Conservation (phyloP, 495 filamentous ascomycete species). For the Penicillium canariense region DNA sequence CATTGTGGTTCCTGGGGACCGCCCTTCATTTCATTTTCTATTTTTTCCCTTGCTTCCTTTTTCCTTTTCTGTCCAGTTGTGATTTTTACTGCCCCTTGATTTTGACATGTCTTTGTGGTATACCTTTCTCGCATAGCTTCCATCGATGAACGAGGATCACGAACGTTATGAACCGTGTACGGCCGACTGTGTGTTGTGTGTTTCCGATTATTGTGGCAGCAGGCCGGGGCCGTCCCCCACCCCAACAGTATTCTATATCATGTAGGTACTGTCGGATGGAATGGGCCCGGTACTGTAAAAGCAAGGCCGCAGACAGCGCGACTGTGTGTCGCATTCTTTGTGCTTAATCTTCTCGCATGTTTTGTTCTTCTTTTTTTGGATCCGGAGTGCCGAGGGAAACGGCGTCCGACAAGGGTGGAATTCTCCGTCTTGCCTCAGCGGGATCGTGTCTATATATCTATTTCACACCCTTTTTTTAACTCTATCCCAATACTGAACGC, state of each 20-base stretch:
- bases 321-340: conserved; percentile 16
- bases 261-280: conserved; percentile 6
- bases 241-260: too few species aligned
- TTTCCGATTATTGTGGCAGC: conserved; percentile 15
- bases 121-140: conserved; percentile 45
- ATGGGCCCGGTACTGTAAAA: conserved; percentile 4
- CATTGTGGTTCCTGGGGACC: conserved; percentile 18
- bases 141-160: conserved; percentile 50
- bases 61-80: conserved; percentile 18
- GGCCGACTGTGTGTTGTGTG: conserved; percentile 35
- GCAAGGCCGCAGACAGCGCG: conserved; percentile 6
- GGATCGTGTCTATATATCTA: conserved; percentile 26
- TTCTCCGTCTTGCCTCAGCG: conserved; percentile 6
- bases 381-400: conserved; percentile 19
- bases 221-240: too few species aligned
- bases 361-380: conserved; percentile 13
- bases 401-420: conserved; percentile 17
- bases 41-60: conserved; percentile 10
- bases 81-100: conserved; percentile 18
- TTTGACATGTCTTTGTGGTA: conserved; percentile 35
- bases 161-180: conserved; percentile 49
- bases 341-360: conserved; percentile 6
- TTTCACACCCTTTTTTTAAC: background rate
- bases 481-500: background rate
- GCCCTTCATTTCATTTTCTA: conserved; percentile 11